phyloP scores from a whole-genome alignment of 129 eudicot species.

The Mikania micrantha region DNA sequence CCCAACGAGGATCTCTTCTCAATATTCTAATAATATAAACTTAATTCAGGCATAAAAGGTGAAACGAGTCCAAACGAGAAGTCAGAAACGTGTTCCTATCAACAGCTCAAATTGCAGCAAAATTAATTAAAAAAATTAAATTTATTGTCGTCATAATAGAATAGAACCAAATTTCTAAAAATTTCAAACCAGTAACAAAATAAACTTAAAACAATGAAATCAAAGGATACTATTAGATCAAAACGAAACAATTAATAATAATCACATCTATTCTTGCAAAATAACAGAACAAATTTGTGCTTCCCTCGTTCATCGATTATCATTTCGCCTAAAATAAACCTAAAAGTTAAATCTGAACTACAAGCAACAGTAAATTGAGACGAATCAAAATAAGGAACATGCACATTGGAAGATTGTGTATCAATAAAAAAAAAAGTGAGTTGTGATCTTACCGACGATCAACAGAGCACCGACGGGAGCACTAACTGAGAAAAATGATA shows the following conservation, averaged over 20 bases:
- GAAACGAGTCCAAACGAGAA: not conserved
- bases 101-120: not conserved
- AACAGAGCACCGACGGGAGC: conserved; percentile 12
- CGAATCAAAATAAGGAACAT: conserved; percentile 6
- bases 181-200: not conserved
- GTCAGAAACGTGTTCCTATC: not conserved
- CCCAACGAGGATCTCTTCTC: not conserved
- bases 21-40: not conserved
- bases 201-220: not conserved
- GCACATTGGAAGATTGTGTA: conserved; percentile 5
- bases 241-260: not conserved
- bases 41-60: not conserved
- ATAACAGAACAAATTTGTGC: not conserved
- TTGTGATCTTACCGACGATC: conserved; percentile 25
- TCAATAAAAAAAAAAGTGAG: conserved; percentile 4
- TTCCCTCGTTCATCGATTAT: not conserved
- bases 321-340: not conserved
- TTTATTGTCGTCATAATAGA: too few species aligned
- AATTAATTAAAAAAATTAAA: too few species aligned
- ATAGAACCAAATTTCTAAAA: not conserved
- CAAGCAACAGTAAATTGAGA: not conserved
- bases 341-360: conserved; percentile 6
- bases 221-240: conserved; percentile 3
- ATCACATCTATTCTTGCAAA: not conserved
- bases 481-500: conserved; percentile 1